Conservation (phyloP, 805 yeast species). For the Pichia cabralensis region DNA sequence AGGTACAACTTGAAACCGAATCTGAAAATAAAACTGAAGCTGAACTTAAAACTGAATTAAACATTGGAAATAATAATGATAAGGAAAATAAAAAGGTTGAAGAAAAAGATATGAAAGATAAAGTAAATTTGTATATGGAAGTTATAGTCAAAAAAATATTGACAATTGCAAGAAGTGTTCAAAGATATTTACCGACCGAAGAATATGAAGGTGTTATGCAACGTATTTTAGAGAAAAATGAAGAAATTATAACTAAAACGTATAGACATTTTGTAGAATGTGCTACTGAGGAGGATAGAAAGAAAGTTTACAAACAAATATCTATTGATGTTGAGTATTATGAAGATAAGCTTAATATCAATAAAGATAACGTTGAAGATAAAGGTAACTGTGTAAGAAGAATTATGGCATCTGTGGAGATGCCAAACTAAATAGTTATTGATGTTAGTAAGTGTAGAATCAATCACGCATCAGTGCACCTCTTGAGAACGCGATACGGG, state of each 20-base stretch:
- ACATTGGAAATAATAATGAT: slow-evolving; percentile 18
- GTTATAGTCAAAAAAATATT: slow-evolving; percentile 54
- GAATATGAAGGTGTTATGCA: slow-evolving; percentile 37
- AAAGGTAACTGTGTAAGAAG: too few relatives aligned
- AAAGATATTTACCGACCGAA: slow-evolving; percentile 43
- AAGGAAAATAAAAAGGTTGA: not conserved
- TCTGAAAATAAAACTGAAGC: not conserved
- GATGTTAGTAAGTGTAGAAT: too few relatives aligned
- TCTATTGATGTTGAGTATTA: too few relatives aligned
- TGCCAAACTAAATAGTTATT: too few relatives aligned
- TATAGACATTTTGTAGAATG: too few relatives aligned
- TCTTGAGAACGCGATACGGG: too few relatives aligned
- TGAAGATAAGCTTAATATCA: too few relatives aligned
- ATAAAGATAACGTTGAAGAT: too few relatives aligned
- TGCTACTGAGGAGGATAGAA: too few relatives aligned
- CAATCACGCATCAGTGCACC: too few relatives aligned
- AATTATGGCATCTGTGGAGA: too few relatives aligned
- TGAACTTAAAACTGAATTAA: slow-evolving; percentile 19
- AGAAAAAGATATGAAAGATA: not conserved
- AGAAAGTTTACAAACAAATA: too few relatives aligned
- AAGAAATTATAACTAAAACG: slow-evolving; percentile 41
- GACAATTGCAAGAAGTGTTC: slow-evolving; percentile 52
- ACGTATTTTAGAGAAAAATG: slow-evolving; percentile 49
- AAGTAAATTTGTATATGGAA: slow-evolving; percentile 51
- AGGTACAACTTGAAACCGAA: not conserved